Conservation (phyloP, 768 basidiomycete genomes). For the Clavaria fumosa region DNA sequence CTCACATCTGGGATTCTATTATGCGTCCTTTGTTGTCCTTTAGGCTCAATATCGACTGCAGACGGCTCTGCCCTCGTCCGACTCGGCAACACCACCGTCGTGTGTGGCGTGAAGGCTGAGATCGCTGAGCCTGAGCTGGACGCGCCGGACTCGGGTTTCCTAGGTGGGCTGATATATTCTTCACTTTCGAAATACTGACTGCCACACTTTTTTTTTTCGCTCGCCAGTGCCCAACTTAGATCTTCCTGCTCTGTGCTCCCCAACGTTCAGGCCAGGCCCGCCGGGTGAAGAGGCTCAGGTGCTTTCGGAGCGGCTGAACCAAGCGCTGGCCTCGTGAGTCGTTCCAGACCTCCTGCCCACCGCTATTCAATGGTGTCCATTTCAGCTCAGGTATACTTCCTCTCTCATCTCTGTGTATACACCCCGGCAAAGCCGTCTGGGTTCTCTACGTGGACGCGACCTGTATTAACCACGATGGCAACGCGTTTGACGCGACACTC, state of each 20-base stretch:
- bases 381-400: constrained; percentile 52
- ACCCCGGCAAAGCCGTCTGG: constrained; percentile 72
- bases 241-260: constrained; percentile 83
- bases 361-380: neutral
- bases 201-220: neutral
- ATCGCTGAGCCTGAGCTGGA: constrained; percentile 83
- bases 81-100: constrained; percentile 84
- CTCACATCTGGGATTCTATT: no score
- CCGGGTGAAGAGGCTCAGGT: constrained; percentile 91
- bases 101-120: constrained; percentile 94
- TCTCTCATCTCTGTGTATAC: constrained; percentile 59
- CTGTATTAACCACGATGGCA: constrained; percentile 97
- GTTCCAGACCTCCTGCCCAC: neutral
- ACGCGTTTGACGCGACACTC: constrained; percentile 81
- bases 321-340: constrained; percentile 58
- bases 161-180: constrained; percentile 39
- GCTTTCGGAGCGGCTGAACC: constrained; percentile 68
- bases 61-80: constrained; percentile 86
- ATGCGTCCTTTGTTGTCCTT: no score
- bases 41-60: constrained; percentile 89
- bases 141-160: constrained; percentile 55
- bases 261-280: constrained; percentile 90
- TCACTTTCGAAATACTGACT: neutral
- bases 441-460: constrained; percentile 89
- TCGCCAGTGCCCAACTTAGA: constrained; percentile 86